Evolutionary conservation across 2,329 filamentous ascomycete genomes (phyloP).

Genomic region (Calonectria crousiana): DNA sequence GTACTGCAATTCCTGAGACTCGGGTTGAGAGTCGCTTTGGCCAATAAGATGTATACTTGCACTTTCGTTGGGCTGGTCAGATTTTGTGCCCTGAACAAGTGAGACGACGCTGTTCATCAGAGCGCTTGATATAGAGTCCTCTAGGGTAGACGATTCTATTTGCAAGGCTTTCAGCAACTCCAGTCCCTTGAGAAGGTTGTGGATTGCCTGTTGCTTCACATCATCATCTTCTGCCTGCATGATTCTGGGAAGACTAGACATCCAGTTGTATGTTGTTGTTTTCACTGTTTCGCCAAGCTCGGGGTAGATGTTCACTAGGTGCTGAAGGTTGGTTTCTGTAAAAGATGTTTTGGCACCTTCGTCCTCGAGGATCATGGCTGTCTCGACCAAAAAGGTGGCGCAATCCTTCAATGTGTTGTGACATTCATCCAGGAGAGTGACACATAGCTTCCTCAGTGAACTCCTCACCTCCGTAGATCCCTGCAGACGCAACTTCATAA

Average conservation of each 20-base stretch:
- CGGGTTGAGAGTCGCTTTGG: conserved; percentile 24
- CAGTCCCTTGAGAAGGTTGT: conserved; percentile 81
- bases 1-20: conserved; percentile 56
- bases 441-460: conserved; percentile 77
- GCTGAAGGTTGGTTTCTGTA: conserved; percentile 65
- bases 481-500: conserved; percentile 81
- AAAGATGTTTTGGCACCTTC: conserved; percentile 56
- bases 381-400: conserved; percentile 81
- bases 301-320: conserved; percentile 73
- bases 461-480: conserved; percentile 76
- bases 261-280: conserved; percentile 82
- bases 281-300: conserved; percentile 75
- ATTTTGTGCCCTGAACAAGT: conserved; percentile 45
- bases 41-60: conserved; percentile 46
- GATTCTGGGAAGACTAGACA: conserved; percentile 80
- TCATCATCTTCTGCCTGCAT: conserved; percentile 88
- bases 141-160: conserved; percentile 74
- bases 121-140: conserved; percentile 74
- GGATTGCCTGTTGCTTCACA: conserved; percentile 78
- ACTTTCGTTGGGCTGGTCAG: conserved; percentile 22
- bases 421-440: conserved; percentile 83
- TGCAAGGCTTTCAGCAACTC: conserved; percentile 73
- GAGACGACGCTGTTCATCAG: conserved; percentile 80
- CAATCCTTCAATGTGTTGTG: conserved; percentile 78
- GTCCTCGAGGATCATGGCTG: conserved; percentile 76